Conservation (phyloP, 108 stramenopile species). For the Nitzschia palea region DNA sequence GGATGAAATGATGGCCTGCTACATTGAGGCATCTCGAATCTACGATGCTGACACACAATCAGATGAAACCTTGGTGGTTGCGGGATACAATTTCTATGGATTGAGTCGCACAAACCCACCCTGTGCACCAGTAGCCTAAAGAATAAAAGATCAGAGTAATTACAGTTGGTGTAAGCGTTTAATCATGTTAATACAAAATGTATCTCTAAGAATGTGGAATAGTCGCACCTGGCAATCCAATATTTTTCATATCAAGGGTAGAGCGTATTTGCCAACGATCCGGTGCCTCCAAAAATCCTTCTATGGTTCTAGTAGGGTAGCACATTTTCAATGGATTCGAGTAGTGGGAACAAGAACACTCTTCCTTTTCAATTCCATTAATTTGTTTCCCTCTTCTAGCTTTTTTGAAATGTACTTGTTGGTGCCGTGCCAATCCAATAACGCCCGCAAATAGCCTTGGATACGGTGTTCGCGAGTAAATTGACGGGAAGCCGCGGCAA, state of each 20-base stretch:
- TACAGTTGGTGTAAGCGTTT: conserved; percentile 14
- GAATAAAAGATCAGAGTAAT: not conserved
- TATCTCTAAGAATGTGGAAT: too few relatives aligned
- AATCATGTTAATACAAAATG: too few relatives aligned
- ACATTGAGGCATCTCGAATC: conserved; percentile 58
- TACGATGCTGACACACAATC: conserved; percentile 37
- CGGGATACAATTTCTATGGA: conserved; percentile 53
- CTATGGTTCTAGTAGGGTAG: too few relatives aligned
- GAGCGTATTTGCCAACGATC: too few relatives aligned
- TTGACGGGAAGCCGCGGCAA: not conserved
- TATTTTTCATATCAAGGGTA: too few relatives aligned
- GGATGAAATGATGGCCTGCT: conserved; percentile 52
- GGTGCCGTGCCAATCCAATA: not conserved
- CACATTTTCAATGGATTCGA: too few relatives aligned
- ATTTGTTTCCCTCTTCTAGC: not conserved
- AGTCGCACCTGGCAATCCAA: too few relatives aligned
- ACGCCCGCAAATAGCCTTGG: not conserved
- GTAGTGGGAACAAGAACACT: not conserved
- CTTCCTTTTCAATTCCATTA: not conserved
- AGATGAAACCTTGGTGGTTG: conserved; percentile 38
- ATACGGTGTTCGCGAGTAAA: not conserved
- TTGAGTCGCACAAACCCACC: conserved; percentile 52
- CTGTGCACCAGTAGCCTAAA: conserved; percentile 61
- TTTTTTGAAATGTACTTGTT: not conserved
- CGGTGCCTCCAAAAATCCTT: too few relatives aligned